Percentiles rank a stretch among this genome's conserved stretches.
phyloP scores from a whole-genome alignment of 805 yeast genomes.

The Candida maesae region DNA sequence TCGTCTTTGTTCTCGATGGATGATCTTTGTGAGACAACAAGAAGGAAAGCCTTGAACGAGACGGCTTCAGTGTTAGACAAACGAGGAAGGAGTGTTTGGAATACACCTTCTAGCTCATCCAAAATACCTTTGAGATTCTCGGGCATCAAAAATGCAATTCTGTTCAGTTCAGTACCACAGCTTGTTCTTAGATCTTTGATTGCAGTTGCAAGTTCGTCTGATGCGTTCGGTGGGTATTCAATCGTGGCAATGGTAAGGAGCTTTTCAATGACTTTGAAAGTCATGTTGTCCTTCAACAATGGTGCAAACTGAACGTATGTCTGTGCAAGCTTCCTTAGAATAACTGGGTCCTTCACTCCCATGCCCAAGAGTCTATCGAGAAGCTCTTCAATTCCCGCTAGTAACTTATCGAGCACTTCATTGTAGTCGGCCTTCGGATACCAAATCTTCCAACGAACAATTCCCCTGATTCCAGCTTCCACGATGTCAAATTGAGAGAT shows the following conservation, averaged over 20 bases:
- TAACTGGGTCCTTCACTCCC: slow-evolving; percentile 72
- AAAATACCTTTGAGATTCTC: slow-evolving; percentile 79
- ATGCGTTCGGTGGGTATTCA: slow-evolving; percentile 63
- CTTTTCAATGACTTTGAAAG: slow-evolving; percentile 83
- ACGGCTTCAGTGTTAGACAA: slow-evolving; percentile 89
- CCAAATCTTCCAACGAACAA: slow-evolving; percentile 95
- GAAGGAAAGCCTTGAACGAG: slow-evolving; percentile 84
- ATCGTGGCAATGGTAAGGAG: slow-evolving; percentile 80
- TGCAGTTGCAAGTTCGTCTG: slow-evolving; percentile 74
- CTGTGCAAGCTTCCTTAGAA: slow-evolving; percentile 82
- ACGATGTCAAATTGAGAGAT: slow-evolving; percentile 80
- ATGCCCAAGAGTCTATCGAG: slow-evolving; percentile 74
- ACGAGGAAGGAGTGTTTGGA: slow-evolving; percentile 66
- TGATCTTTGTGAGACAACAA: slow-evolving; percentile 88
- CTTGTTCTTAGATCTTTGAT: slow-evolving; percentile 85
- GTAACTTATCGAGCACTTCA: slow-evolving; percentile 47
- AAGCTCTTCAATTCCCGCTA: slow-evolving; percentile 58
- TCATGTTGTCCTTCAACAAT: slow-evolving; percentile 71
- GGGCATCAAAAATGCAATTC: slow-evolving; percentile 94
- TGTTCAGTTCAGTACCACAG: slow-evolving; percentile 91
- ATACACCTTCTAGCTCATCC: slow-evolving; percentile 76
- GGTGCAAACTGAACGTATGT: slow-evolving; percentile 94
- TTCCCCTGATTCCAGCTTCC: slow-evolving; percentile 88
- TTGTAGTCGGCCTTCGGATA: slow-evolving; percentile 53
- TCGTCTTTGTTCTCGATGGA: slow-evolving; percentile 69